phyloP scores from a whole-genome alignment of 306 rosid genomes.

The Morella rubra region DNA sequence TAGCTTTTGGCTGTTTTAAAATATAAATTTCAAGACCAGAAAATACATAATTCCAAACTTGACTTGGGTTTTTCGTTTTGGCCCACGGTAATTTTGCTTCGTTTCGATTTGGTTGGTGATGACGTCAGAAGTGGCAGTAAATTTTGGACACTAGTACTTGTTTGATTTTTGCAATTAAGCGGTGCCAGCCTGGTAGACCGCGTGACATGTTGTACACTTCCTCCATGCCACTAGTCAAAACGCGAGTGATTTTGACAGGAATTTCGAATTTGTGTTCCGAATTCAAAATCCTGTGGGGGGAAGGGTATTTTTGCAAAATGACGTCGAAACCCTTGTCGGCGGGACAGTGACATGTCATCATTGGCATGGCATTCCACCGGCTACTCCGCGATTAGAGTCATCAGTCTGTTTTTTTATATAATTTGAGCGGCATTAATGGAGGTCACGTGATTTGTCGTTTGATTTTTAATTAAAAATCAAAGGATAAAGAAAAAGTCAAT shows the following conservation, averaged over 20 bases:
- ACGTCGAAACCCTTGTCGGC: conserved; percentile 10
- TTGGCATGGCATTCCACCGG: conserved; percentile 19
- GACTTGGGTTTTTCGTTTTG: no score
- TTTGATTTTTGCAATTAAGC: neutral
- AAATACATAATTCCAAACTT: no score
- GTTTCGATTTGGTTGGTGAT: neutral
- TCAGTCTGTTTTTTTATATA: conserved; percentile 11
- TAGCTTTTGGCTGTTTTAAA: no score
- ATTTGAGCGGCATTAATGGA: conserved; percentile 31
- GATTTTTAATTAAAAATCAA: neutral
- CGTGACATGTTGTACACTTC: neutral
- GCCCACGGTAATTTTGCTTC: no score
- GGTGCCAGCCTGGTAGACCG: conserved; percentile 28
- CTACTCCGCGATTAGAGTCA: conserved; percentile 8
- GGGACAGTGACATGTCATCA: conserved; percentile 26
- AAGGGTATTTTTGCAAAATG: neutral
- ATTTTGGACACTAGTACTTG: neutral
- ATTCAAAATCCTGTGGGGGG: neutral
- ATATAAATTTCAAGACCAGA: neutral
- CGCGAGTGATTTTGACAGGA: neutral
- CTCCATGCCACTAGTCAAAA: conserved; percentile 3
- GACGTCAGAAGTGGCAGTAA: conserved; percentile 20
- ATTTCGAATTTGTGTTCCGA: neutral
- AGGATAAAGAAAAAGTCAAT: neutral
- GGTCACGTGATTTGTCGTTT: conserved; percentile 44